Conservation (phyloP, 169 alveolate genomes). For the Cytauxzoon felis region DNA sequence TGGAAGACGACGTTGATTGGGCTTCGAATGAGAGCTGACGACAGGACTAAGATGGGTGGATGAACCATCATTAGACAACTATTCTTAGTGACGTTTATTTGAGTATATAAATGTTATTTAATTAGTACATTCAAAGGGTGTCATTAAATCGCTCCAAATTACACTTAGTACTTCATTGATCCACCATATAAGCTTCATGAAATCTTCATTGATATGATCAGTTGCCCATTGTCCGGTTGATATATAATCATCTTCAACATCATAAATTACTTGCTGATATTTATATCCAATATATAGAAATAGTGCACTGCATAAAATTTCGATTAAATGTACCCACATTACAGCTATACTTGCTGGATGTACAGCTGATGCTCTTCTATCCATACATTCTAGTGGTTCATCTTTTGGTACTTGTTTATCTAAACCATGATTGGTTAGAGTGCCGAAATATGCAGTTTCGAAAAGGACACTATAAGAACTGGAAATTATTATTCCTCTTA, state of each 20-base stretch:
- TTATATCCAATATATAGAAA: neutral
- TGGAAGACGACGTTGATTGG: too few relatives aligned
- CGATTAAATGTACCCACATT: neutral
- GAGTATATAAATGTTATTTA: too few relatives aligned
- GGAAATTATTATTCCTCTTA: neutral
- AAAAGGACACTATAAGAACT: neutral
- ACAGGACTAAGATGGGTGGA: neutral
- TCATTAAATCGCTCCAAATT: neutral
- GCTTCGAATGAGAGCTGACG: neutral
- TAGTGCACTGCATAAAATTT: neutral
- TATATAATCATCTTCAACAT: neutral
- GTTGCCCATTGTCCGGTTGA: conserved; percentile 7
- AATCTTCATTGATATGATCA: neutral
- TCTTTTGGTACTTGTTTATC: neutral
- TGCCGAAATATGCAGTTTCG: neutral
- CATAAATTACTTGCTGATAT: conserved; percentile 1
- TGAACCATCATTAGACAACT: too few relatives aligned
- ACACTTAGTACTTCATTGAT: neutral
- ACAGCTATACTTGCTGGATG: neutral
- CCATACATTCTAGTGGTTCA: conserved; percentile 13
- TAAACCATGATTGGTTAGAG: neutral
- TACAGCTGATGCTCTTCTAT: neutral
- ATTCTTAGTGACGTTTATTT: too few relatives aligned
- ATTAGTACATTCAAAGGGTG: conserved; percentile 10
- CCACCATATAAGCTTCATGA: conserved; percentile 14